phyloP scores from a whole-genome alignment of 2,329 filamentous ascomycete genomes.

The Fusarium graminum region DNA sequence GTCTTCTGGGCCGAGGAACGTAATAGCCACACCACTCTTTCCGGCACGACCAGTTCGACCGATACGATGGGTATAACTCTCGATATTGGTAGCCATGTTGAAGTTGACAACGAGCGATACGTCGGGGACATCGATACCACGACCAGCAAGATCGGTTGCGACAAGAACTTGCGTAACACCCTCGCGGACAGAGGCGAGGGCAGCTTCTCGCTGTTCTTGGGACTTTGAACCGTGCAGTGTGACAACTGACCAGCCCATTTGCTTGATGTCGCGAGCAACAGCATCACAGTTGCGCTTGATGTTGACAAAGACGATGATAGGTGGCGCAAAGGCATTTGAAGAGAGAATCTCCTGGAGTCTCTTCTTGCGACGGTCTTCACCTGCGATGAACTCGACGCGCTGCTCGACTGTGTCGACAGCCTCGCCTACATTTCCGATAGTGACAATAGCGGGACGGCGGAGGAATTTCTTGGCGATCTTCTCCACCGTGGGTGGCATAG shows the following conservation, averaged over 20 bases:
- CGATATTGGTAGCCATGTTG: conserved; percentile 96
- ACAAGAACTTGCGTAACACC: conserved; percentile 89
- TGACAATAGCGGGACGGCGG: conserved; percentile 90
- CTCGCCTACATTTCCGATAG: conserved; percentile 93
- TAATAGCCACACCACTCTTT: conserved; percentile 96
- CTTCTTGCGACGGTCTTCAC: conserved; percentile 97
- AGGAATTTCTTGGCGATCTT: conserved; percentile 98
- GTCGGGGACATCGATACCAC: conserved; percentile 97
- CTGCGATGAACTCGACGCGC: conserved; percentile 88
- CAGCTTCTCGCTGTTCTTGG: conserved; percentile 96
- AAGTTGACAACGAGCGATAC: conserved; percentile 97
- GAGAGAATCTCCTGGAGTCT: conserved; percentile 90
- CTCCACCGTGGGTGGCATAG: conserved; percentile 93
- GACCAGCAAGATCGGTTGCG: conserved; percentile 92
- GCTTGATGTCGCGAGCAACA: conserved; percentile 92
- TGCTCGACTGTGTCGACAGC: conserved; percentile 98
- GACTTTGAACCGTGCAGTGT: conserved; percentile 97
- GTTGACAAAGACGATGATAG: conserved; percentile 99
- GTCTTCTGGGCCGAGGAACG: conserved; percentile 93
- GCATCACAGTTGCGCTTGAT: conserved; percentile 99
- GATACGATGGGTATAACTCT: conserved; percentile 96
- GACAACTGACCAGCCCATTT: conserved; percentile 90
- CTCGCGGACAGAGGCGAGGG: conserved; percentile 84
- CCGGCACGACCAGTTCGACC: conserved; percentile 97
- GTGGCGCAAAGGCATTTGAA: conserved; percentile 83